Evolutionary conservation across 192 early-diverging fungal genomes (phyloP).

Genomic region (Coemansia sp.): DNA sequence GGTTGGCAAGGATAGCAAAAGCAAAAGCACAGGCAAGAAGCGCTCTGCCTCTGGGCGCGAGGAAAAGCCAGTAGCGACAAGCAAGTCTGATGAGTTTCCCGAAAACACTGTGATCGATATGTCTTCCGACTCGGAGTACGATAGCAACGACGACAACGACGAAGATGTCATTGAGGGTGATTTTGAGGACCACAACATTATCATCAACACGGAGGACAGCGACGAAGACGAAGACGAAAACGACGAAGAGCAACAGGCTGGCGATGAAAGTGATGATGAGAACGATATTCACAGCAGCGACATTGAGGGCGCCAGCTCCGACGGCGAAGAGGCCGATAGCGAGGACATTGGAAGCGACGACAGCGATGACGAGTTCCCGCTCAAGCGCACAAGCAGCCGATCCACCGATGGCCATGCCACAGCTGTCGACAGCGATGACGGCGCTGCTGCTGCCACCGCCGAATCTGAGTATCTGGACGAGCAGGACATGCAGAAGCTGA

Average conservation of each 20-base stretch:
- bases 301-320: constrained; percentile 43
- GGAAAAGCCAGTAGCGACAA: constrained; percentile 3
- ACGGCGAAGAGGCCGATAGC: constrained; percentile 8
- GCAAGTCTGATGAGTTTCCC: constrained; percentile 22
- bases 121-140: constrained; percentile 34
- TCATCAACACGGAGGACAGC: constrained; percentile 35
- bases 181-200: constrained; percentile 57
- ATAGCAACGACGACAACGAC: constrained; percentile 15
- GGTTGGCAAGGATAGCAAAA: constrained; percentile 20
- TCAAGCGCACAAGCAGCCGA: constrained; percentile 54
- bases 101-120: constrained; percentile 25
- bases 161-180: constrained; percentile 36
- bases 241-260: constrained; percentile 46
- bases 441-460: constrained; percentile 12
- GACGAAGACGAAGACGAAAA: constrained; percentile 41
- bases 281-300: constrained; percentile 22
- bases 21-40: constrained; percentile 26
- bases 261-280: constrained; percentile 53
- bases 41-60: constrained; percentile 31
- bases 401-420: constrained; percentile 54
- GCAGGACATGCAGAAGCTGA: constrained; percentile 44
- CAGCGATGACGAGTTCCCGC: constrained; percentile 8
- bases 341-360: constrained; percentile 34
- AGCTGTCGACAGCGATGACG: constrained; percentile 35
- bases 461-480: constrained; percentile 40